phyloP scores from a whole-genome alignment of 2,329 filamentous ascomycete species.

The Fusarium paranaense region DNA sequence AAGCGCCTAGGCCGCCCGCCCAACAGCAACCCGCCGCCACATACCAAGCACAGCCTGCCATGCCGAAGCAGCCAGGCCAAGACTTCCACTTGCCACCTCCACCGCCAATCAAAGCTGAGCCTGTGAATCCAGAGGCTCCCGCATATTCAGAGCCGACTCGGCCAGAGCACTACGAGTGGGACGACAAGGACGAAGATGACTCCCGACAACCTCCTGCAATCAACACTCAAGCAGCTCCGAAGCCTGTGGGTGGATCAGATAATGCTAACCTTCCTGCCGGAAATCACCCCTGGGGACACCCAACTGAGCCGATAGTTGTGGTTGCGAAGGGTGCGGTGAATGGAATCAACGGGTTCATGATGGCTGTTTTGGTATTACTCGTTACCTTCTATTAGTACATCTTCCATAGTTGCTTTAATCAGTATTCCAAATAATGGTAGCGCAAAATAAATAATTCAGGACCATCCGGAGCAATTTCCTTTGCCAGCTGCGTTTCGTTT shows the following conservation, averaged over 20 bases:
- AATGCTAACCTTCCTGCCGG: background rate
- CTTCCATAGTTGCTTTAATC: background rate
- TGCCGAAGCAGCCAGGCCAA: background rate
- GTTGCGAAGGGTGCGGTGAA: background rate
- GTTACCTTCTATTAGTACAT: background rate
- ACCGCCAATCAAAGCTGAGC: background rate
- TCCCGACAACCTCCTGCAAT: background rate
- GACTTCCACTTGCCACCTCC: background rate
- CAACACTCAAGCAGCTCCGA: background rate
- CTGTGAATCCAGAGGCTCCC: background rate
- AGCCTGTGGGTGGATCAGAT: background rate
- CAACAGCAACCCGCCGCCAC: background rate
- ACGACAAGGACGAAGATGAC: background rate
- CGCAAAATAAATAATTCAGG: background rate
- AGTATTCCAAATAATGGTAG: background rate
- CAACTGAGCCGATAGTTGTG: background rate
- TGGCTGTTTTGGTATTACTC: background rate
- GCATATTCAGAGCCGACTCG: background rate
- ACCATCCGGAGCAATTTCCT: background rate
- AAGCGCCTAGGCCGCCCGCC: background rate
- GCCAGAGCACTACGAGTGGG: background rate
- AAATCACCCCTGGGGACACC: background rate
- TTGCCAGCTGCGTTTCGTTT: background rate
- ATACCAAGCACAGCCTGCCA: background rate
- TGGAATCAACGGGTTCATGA: background rate